Base-by-base conservation (phyloP, 192 early-diverging fungal species). In the Coemansia sp. region DNA sequence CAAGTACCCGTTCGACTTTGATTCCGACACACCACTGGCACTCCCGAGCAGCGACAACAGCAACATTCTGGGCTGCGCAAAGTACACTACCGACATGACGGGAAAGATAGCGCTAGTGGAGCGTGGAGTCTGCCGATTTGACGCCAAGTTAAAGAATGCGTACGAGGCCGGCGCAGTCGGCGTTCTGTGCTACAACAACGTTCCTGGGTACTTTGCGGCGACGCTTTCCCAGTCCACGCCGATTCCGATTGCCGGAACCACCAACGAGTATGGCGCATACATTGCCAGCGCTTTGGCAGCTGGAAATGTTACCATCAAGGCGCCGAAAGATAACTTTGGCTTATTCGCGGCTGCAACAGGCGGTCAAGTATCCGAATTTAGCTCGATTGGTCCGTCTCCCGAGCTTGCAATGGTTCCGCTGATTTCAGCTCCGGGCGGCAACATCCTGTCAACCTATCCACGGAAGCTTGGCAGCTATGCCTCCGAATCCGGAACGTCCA, bases 401-500 rank as follows among this genome's bases (percentile, higher is more conserved):
- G 81, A 86, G 32, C 73, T 86, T 1, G 70, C 58, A 19, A 65
- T 86, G 39, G 80, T 79, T 21, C 85, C 85, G 2, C 77, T 84
- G 31, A 48, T 87, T 2, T 78, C 68, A 9, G 87, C 81, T 1
- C 87, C 87, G 10, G 87, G 87, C 12, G 85, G 83, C 15, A 70
- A 81, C 40, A 87, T 89, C 26, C 83, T 73, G 44, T 87, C 87
- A 11, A 83, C 83, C 14, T 83, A 66, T 47, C 83, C 70, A 10
- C 20, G 67, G 8, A 67, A 59, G 32, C 35, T 58, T 32, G 77
- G 79, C 21, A 21, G 43, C 21, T 82, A 79, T 11, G 58, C 58
- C 21, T 55, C 75, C 15, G 31, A 77, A n/a, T 80, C 83, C 15
- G 92, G 90, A 15, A 92, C 92, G 8, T 89, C 86, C 22, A 92